Evolutionary conservation across 164 flowering plant genomes (phyloP), one percentile per base, ranked within the genome.

Genomic region (Macadamia integrifolia): DNA sequence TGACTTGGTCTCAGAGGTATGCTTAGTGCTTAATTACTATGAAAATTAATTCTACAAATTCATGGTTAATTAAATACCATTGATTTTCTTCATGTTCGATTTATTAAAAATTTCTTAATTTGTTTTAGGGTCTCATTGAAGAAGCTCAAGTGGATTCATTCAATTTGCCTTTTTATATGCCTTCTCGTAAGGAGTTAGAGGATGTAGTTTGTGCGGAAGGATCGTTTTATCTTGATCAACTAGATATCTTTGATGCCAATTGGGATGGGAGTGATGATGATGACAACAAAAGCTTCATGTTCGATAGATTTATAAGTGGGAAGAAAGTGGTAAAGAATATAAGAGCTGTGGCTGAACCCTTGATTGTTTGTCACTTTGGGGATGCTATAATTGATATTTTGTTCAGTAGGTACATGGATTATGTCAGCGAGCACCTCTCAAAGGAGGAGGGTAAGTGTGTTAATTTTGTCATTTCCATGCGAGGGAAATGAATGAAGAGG

Each of bases 291-390:
- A 23, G 35, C 0, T 60, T 30, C 4, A 14, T 6, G 43, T 56
- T 66, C 15, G 68, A 62, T 23, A 29, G 18, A 44, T 11, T 23
- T 3, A 31, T 17, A 6, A 40, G 58, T 0, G 74, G 65, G 30
- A 6, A 61, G 23, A 64, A 48, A 2, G 59, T 65, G 0, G 67
- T 72, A 9, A 64, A 64, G 3, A 18, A 28, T 1, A 50, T 68
- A 6, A 73, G 77, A 58, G 71, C 67, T 4, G 57, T 66, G 13
- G 17, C 30, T 0, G 80, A 77, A 48, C 31, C 76, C 14, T 0
- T 70, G 49, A 62, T 73, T 1, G 66, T 58, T 32, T 53, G 18
- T 48, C 80, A 77, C 58, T 73, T 73, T 29, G 76, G 72, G 42
- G 44, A 32, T 0, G 60, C 14, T 0, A n/a, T 70, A 4, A 70